Evolutionary conservation across 176 grass and related monocot species (phyloP).

Genomic region (Oryza meridionalis): DNA sequence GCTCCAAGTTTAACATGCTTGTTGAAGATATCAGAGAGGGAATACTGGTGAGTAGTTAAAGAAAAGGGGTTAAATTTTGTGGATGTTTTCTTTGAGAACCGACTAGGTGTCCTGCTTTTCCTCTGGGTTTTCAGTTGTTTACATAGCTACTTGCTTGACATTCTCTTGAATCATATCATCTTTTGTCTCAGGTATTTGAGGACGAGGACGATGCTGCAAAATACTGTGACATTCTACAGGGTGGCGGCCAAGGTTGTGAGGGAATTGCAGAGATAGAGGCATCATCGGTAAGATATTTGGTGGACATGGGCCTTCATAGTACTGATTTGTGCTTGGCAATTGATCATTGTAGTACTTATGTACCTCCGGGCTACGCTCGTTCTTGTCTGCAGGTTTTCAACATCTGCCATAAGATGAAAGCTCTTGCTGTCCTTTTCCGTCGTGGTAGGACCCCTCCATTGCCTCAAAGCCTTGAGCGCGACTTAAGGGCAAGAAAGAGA

Average conservation of each 20-base stretch:
- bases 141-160: background rate
- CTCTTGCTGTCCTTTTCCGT: slow-evolving; percentile 83
- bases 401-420: slow-evolving; percentile 80
- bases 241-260: slow-evolving; percentile 85
- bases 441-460: slow-evolving; percentile 68
- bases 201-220: slow-evolving; percentile 82
- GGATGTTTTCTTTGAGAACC: background rate
- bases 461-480: slow-evolving; percentile 72
- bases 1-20: slow-evolving; percentile 84
- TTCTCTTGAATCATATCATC: background rate
- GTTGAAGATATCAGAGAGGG: slow-evolving; percentile 98
- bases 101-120: background rate
- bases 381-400: slow-evolving; percentile 65
- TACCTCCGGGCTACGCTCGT: background rate
- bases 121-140: background rate
- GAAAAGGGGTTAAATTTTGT: background rate
- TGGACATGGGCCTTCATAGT: slow-evolving; percentile 10
- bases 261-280: slow-evolving; percentile 95
- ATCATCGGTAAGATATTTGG: slow-evolving; percentile 70
- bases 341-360: background rate
- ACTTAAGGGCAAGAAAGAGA: slow-evolving; percentile 74
- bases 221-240: slow-evolving; percentile 86
- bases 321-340: background rate
- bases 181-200: slow-evolving; percentile 74
- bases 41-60: slow-evolving; percentile 72